Conservation (phyloP, 345 rosid species). For the Lepidium aucheri region DNA sequence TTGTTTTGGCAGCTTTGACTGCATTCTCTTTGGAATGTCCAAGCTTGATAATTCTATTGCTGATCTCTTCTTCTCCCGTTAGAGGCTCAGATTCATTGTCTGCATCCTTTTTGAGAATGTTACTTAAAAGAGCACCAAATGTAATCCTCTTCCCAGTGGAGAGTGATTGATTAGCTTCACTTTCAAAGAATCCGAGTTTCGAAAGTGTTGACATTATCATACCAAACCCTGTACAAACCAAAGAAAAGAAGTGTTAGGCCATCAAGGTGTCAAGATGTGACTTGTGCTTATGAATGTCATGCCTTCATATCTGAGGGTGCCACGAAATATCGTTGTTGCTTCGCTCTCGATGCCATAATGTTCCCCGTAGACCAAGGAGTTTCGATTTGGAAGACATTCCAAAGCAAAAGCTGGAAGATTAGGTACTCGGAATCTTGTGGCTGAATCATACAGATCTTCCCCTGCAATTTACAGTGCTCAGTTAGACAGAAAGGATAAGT, state of each 20-base stretch:
- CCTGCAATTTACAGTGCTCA: slow-evolving; percentile 37
- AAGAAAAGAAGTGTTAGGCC: not conserved
- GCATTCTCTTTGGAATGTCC: slow-evolving; percentile 63
- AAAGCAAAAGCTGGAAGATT: slow-evolving; percentile 92
- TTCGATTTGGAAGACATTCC: slow-evolving; percentile 85
- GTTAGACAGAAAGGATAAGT: not conserved
- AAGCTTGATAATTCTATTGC: slow-evolving; percentile 44
- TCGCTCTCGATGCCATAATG: slow-evolving; percentile 64
- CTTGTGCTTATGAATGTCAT: not conserved
- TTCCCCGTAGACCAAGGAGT: slow-evolving; percentile 74
- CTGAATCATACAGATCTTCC: slow-evolving; percentile 65
- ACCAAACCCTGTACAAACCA: slow-evolving; percentile 52
- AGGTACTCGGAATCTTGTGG: slow-evolving; percentile 48
- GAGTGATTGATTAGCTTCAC: slow-evolving; percentile 45
- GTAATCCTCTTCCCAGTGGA: slow-evolving; percentile 32
- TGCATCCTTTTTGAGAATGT: slow-evolving; percentile 33
- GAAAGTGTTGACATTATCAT: slow-evolving; percentile 65
- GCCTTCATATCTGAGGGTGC: slow-evolving; percentile 95
- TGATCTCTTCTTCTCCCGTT: slow-evolving; percentile 49
- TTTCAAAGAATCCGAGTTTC: slow-evolving; percentile 58
- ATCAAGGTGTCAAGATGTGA: not conserved
- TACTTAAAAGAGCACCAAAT: slow-evolving; percentile 46
- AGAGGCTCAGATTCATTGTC: slow-evolving; percentile 21
- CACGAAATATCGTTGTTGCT: slow-evolving; percentile 83
- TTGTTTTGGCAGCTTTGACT: slow-evolving; percentile 56